Base-by-base conservation (phyloP, 2,329 filamentous ascomycete genomes). In the Xylariaceae sp. region DNA sequence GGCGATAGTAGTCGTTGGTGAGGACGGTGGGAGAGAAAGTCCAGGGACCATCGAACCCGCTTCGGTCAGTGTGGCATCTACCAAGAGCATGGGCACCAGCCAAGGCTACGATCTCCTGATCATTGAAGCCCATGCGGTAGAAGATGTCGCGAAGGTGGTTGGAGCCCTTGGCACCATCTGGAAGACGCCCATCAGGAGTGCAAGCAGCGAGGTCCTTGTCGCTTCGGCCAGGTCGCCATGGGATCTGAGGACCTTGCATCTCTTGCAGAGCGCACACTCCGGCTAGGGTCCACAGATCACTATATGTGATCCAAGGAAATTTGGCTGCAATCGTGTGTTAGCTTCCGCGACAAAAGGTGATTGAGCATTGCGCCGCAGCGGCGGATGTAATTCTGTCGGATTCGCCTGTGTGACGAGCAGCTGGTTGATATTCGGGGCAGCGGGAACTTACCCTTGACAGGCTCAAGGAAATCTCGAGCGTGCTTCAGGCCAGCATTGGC, bases 271-370 rank as follows among this genome's bases (percentile, higher is more conserved):
- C 87, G 63, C 75, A 79, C 51, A 93, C 82, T 61, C 89, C 93
- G 39, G 70, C 84, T 42, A 98, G 81, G 48, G 93, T 97, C 93
- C 91, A 97, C 54, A 98, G 84, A 64, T 98, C 91, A 12, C 89
- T 94, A 78, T 96, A 95, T 48, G 78, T 78, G 69, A 97, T 95
- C 93, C 91, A 97, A 38, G 91, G 90, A 78, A 88, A 90, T 68
- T 90, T 82, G 54, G 75, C 78, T 79, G 19, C n/a, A 22, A 3
- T 38, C 34, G 8, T 6, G 32, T 38, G 28, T 50, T 34, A 48
- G 40, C 16, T 4, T 26, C 22, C 11, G 22, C 22, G 6, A 11
- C n/a, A n/a, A n/a, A n/a, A n/a, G n/a, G n/a, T n/a, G n/a, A n/a
- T n/a, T n/a, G n/a, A n/a, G n/a, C n/a, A n/a, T n/a, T n/a, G n/a